Percentiles rank a stretch among this genome's conserved stretches.
These are phyloP conservation scores for Amanita subjunquillea DNA, from an alignment of 768 basidiomycete genomes.

Conservation along the genomic window DNA sequence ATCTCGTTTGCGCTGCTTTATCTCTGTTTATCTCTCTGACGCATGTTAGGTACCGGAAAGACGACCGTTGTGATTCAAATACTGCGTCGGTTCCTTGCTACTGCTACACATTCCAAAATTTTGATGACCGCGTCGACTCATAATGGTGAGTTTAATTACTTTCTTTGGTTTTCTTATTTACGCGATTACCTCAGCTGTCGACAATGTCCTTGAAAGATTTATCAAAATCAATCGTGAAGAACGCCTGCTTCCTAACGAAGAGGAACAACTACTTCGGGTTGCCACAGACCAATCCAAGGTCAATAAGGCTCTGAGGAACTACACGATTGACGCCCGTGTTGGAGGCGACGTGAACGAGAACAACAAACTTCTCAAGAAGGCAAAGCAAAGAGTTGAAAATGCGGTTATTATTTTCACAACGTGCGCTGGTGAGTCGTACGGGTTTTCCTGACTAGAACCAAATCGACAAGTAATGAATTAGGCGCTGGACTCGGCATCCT, in stretches of 20 bases:
- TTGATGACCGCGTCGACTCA: slow-evolving; percentile 67
- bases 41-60: slow-evolving; percentile 49
- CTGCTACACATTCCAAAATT: slow-evolving; percentile 30
- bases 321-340: slow-evolving; percentile 54
- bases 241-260: slow-evolving; percentile 36
- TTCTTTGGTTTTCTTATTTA: background rate
- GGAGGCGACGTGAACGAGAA: slow-evolving; percentile 58
- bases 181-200: slow-evolving; percentile 37
- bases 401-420: slow-evolving; percentile 57
- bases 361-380: slow-evolving; percentile 43
- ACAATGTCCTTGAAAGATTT: slow-evolving; percentile 61
- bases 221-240: slow-evolving; percentile 32
- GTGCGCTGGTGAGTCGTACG: slow-evolving; percentile 34
- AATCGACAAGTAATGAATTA: slow-evolving; percentile 4
- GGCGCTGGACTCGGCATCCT: slow-evolving; percentile 51
- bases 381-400: slow-evolving; percentile 44
- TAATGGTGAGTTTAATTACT: slow-evolving; percentile 31
- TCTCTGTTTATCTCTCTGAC: background rate
- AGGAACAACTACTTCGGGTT: slow-evolving; percentile 45
- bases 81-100: slow-evolving; percentile 24
- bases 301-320: slow-evolving; percentile 43
- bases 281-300: slow-evolving; percentile 59
- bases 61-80: slow-evolving; percentile 62
- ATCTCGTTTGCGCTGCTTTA: background rate
- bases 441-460: background rate